Base-by-base conservation (phyloP, 2,329 filamentous ascomycete species). In the Aspergillus fischeri region DNA sequence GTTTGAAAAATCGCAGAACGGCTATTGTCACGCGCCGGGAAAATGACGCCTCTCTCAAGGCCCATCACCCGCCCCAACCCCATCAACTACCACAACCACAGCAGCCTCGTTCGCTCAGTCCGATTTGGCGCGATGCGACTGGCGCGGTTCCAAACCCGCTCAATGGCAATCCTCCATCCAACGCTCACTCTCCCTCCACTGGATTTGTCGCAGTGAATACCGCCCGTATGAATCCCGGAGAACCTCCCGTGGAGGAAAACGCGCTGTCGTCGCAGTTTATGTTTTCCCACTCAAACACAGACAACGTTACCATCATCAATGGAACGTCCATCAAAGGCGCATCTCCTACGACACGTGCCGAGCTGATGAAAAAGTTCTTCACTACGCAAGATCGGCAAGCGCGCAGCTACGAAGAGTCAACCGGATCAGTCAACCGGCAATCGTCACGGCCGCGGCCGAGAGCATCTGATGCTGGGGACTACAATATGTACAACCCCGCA, bases 1-100 rank as follows among this genome's bases (percentile, higher is more conserved):
- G 89, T 47, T 77, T 96, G 51, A 90, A 88, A 68, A 87, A 87
- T 51, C 86, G 90, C 52, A 87, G 86, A 66, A 85, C 84, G 54
- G 88, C 87, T n/a, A 90, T 92, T 60, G 77, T 87, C 50, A 83
- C 84, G 55, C 81, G 88, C 38, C 81, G 87, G 56, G 80, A 84
- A 56, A 75, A 73, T 42, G 73, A 77, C 61, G 63, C 69, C 5
- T 65, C 67, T 27, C 60, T 75, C 20, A 62, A 67, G 53, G 60
- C 64, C 8, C 70, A 67, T 60, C 68, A 68, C 60, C 67, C 66
- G 27, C 55, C 5, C 58, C 28, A 25, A 11, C 21, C 32, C 28
- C 44, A 48, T 28, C 42, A 48, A 28, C n/a, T 47, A 29, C 42
- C 24, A 20, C 52, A 49, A 29, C 29, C 24, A 17, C 68, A 65